Evolutionary conservation across 768 basidiomycete species (phyloP).

Genomic region (Phanerochaete carnosa): DNA sequence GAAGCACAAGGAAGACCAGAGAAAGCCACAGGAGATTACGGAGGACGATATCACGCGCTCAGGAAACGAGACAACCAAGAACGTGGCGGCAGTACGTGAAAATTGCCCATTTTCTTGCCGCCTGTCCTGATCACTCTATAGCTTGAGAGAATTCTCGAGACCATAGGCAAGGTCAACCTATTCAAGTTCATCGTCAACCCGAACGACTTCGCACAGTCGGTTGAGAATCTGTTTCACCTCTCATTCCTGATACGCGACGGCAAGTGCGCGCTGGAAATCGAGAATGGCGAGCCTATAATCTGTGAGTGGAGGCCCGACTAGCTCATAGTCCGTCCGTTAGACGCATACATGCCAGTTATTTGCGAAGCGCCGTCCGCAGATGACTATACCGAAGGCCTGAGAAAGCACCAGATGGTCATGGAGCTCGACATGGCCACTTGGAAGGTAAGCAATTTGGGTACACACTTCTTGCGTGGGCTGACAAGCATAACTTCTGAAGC

Average conservation of each 20-base stretch:
- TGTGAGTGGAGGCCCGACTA: slow-evolving; percentile 48
- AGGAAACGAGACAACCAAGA: slow-evolving; percentile 87
- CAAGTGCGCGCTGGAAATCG: slow-evolving; percentile 68
- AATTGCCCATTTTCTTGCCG: neutral
- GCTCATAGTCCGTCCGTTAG: neutral
- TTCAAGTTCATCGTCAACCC: slow-evolving; percentile 92
- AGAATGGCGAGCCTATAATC: slow-evolving; percentile 70
- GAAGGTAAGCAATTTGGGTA: slow-evolving; percentile 53
- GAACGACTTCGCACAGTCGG: slow-evolving; percentile 84
- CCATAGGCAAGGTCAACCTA: slow-evolving; percentile 59
- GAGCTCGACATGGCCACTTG: slow-evolving; percentile 91
- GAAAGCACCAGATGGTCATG: slow-evolving; percentile 82
- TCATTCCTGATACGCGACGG: slow-evolving; percentile 91
- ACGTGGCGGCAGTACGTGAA: slow-evolving; percentile 63
- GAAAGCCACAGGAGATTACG: slow-evolving; percentile 74
- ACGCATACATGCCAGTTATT: slow-evolving; percentile 38
- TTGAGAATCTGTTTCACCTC: slow-evolving; percentile 95
- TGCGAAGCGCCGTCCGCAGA: slow-evolving; percentile 63
- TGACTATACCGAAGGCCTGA: slow-evolving; percentile 60
- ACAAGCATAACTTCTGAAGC: slow-evolving; percentile 45
- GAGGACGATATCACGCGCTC: slow-evolving; percentile 82
- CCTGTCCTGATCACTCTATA: slow-evolving; percentile 23
- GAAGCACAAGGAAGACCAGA: slow-evolving; percentile 65
- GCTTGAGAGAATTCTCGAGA: slow-evolving; percentile 60
- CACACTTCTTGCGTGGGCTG: neutral